phyloP scores from a whole-genome alignment of 2,329 filamentous ascomycete species.

The Colletotrichum shisoi region DNA sequence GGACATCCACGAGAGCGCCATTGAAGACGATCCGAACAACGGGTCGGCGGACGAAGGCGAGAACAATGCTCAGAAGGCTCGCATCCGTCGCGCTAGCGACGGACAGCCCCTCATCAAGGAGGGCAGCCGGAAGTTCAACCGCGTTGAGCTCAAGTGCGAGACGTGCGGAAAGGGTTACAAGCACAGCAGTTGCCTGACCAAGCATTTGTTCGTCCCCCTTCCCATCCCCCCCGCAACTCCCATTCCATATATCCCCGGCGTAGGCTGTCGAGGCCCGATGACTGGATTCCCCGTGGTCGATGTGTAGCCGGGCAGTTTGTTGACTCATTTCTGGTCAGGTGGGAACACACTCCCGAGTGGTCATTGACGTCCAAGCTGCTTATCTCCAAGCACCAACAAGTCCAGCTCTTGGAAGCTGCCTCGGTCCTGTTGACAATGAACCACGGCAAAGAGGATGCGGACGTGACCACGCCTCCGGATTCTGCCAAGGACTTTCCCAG shows the following conservation, averaged over 20 bases:
- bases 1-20: conserved; percentile 65
- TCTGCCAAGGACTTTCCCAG: conserved; percentile 75
- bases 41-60: conserved; percentile 64
- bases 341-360: conserved; percentile 99
- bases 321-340: conserved; percentile 67
- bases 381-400: conserved; percentile 99
- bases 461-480: conserved; percentile 69
- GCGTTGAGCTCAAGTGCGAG: conserved; percentile 90
- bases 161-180: conserved; percentile 99
- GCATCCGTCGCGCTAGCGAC: conserved; percentile 76
- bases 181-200: conserved; percentile 99
- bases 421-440: conserved; percentile 97
- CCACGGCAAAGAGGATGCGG: conserved; percentile 51
- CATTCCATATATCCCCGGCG: conserved; percentile 40
- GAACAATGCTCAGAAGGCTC: conserved; percentile 56
- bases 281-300: conserved; percentile 8
- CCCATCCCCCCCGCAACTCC: conserved; percentile 54
- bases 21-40: conserved; percentile 72
- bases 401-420: conserved; percentile 94
- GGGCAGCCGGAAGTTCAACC: conserved; percentile 81
- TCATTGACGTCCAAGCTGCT: conserved; percentile 94
- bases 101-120: conserved; percentile 83
- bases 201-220: conserved; percentile 96
- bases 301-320: conserved; percentile 39
- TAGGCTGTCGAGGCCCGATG: conserved; percentile 45